Evolutionary conservation across 73 alveolate genomes (phyloP).

Genomic region (Paraurostyla sp.): DNA sequence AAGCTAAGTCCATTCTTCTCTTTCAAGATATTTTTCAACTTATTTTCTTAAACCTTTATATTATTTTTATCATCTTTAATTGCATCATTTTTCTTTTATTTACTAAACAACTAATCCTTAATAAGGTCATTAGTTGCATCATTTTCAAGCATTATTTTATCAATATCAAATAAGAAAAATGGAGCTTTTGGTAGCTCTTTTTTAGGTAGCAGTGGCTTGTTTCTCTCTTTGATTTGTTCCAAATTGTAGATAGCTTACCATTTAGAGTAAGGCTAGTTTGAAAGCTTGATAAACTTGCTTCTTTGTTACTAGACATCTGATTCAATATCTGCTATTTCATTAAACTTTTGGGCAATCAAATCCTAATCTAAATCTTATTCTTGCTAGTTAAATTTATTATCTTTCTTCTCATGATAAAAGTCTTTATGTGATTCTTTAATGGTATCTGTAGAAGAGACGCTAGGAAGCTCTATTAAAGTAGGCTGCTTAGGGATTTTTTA

Average conservation of each 20-base stretch:
- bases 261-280: constrained; percentile 78
- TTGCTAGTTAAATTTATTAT: background rate
- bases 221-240: constrained; percentile 85
- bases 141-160: constrained; percentile 44
- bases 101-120: constrained; percentile 21
- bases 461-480: constrained; percentile 49
- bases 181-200: constrained; percentile 88
- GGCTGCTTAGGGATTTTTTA: constrained; percentile 48
- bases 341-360: constrained; percentile 16
- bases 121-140: constrained; percentile 43
- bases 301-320: background rate
- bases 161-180: constrained; percentile 80
- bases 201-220: constrained; percentile 78
- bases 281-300: constrained; percentile 49
- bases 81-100: constrained; percentile 11
- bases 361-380: constrained; percentile 1
- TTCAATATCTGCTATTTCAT: background rate
- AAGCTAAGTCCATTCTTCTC: background rate
- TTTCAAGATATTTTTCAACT: background rate
- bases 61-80: background rate
- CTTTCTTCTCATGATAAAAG: constrained; percentile 6
- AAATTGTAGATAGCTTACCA: constrained; percentile 81
- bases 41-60: background rate
- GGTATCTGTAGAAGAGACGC: constrained; percentile 15
- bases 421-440: constrained; percentile 52